phyloP scores from a whole-genome alignment of 306 rosid species.

The Inga oerstediana region DNA sequence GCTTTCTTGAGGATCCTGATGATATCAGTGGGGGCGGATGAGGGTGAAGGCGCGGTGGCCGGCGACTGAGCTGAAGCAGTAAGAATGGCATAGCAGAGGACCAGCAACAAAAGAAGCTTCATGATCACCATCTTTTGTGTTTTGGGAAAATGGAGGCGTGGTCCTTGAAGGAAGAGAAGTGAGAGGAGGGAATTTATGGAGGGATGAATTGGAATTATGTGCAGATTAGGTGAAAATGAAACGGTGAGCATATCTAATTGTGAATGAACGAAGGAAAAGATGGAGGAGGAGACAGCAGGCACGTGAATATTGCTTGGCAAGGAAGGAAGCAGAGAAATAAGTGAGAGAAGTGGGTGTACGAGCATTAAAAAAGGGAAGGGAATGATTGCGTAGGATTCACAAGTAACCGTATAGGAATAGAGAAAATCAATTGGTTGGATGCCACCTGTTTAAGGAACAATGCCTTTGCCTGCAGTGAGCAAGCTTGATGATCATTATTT shows the following conservation, averaged over 20 bases:
- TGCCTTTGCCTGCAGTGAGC: slow-evolving; percentile 22
- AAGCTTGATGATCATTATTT: slow-evolving; percentile 32
- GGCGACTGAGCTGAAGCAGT: slow-evolving; percentile 38
- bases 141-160: neutral
- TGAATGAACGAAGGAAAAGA: slow-evolving; percentile 37
- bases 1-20: slow-evolving; percentile 64
- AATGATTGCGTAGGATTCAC: slow-evolving; percentile 45
- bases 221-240: slow-evolving; percentile 27
- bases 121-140: slow-evolving; percentile 33
- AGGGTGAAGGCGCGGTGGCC: slow-evolving; percentile 50
- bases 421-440: slow-evolving; percentile 34
- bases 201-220: slow-evolving; percentile 10
- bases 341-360: slow-evolving; percentile 35
- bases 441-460: slow-evolving; percentile 53
- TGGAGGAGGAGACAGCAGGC: slow-evolving; percentile 16
- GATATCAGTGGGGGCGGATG: slow-evolving; percentile 62
- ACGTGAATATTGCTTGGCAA: slow-evolving; percentile 68
- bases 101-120: slow-evolving; percentile 34
- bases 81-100: slow-evolving; percentile 22
- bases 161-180: slow-evolving; percentile 37
- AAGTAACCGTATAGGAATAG: slow-evolving; percentile 33
- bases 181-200: slow-evolving; percentile 52
- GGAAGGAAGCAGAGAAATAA: slow-evolving; percentile 54
- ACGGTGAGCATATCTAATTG: slow-evolving; percentile 16
- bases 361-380: slow-evolving; percentile 18